phyloP scores from a whole-genome alignment of 2,329 filamentous ascomycete genomes.

The Venturia pyrina region DNA sequence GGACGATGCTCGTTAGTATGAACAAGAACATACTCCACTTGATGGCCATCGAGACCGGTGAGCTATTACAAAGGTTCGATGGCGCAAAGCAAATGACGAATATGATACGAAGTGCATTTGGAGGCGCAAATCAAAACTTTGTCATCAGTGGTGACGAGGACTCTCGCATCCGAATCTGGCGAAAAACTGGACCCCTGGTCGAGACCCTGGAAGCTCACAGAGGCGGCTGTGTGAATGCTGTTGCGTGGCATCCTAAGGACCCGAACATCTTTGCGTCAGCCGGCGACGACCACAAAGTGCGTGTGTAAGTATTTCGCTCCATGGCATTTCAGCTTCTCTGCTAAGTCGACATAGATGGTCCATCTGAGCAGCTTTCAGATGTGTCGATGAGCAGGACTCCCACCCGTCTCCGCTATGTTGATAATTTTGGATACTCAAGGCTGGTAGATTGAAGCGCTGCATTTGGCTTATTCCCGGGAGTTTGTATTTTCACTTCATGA shows the following conservation, averaged over 20 bases:
- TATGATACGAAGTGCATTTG: slow-evolving; percentile 75
- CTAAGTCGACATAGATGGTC: background rate
- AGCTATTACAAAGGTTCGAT: slow-evolving; percentile 62
- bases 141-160: slow-evolving; percentile 85
- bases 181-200: slow-evolving; percentile 69
- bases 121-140: slow-evolving; percentile 85
- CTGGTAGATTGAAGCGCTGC: background rate
- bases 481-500: background rate
- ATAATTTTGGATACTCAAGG: background rate
- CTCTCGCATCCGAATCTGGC: slow-evolving; percentile 75
- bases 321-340: background rate
- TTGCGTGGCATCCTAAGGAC: slow-evolving; percentile 79
- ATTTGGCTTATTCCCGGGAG: background rate
- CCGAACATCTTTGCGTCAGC: slow-evolving; percentile 81
- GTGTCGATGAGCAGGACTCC: too few species aligned
- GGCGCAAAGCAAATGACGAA: slow-evolving; percentile 67
- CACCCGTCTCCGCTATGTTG: background rate
- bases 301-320: slow-evolving; percentile 49
- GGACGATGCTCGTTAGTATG: slow-evolving; percentile 72
- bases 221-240: slow-evolving; percentile 70
- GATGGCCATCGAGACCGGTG: slow-evolving; percentile 64
- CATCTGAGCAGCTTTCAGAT: background rate
- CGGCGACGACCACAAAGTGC: slow-evolving; percentile 75
- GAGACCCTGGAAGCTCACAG: slow-evolving; percentile 65
- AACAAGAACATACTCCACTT: slow-evolving; percentile 67